Percentiles rank a stretch among this genome's conserved stretches.
Conservation (phyloP, 257 asterid species). For the Schizonepeta tenuifolia region DNA sequence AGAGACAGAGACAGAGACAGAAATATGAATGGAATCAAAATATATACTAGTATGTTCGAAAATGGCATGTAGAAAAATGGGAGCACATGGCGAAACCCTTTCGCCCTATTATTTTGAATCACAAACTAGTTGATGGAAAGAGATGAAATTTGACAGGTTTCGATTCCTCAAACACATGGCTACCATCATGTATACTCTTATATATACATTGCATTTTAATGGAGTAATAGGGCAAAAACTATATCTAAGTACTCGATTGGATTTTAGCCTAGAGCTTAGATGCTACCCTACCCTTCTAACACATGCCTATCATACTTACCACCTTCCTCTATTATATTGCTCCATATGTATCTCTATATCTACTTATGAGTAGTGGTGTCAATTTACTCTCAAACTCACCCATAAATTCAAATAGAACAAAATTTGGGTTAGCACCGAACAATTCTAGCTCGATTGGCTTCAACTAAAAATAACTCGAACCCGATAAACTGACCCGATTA, state of each 20-base stretch:
- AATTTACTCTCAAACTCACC: too few species aligned
- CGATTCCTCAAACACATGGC: conserved; percentile 53
- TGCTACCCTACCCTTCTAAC: background rate
- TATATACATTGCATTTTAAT: conserved; percentile 33
- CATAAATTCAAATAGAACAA: too few species aligned
- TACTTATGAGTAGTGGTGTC: too few species aligned
- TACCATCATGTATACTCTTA: conserved; percentile 42
- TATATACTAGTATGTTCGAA: background rate
- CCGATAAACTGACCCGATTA: too few species aligned
- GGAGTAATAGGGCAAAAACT: conserved; percentile 1
- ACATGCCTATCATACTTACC: background rate
- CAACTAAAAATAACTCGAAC: too few species aligned
- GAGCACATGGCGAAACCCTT: conserved; percentile 50
- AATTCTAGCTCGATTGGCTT: too few species aligned
- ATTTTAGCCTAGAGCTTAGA: conserved; percentile 29
- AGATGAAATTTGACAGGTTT: conserved; percentile 43
- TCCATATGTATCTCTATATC: too few species aligned
- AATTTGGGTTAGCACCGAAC: too few species aligned
- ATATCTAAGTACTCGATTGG: conserved; percentile 22
- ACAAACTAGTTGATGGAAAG: conserved; percentile 22
- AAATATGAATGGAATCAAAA: background rate
- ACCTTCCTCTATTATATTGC: too few species aligned
- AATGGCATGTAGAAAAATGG: background rate
- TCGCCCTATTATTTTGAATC: conserved; percentile 9
- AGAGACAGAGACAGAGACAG: background rate